A percentile compares a stretch with the other conserved stretches of the same genome.
Evolutionary conservation across 768 basidiomycete genomes (phyloP).

Genomic region (Collybia sordida): DNA sequence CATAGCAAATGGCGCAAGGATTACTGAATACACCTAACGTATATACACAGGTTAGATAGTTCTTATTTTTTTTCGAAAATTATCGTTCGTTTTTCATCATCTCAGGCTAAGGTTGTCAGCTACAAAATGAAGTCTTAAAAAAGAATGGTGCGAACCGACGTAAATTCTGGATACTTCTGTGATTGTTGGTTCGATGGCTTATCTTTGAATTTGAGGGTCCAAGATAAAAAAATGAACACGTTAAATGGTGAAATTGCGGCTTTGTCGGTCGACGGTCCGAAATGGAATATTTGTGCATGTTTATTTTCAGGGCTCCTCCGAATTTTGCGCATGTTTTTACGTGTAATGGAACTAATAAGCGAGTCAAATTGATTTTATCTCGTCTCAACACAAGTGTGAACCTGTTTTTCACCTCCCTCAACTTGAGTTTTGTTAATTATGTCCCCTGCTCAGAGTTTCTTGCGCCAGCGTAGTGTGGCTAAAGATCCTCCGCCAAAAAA

Average conservation of each 20-base stretch:
- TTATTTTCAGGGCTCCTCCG: constrained; percentile 7
- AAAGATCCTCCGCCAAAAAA: constrained; percentile 7
- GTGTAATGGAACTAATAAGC: constrained; percentile 2
- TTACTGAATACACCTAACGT: too few relatives aligned
- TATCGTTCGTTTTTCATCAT: too few relatives aligned
- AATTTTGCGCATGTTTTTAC: constrained; percentile 9
- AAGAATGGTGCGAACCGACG: neutral
- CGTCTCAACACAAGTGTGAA: constrained; percentile 4
- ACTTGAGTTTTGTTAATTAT: constrained; percentile 8
- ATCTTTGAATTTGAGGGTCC: too few relatives aligned
- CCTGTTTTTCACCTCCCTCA: neutral
- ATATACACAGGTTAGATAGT: too few relatives aligned
- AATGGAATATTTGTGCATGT: constrained; percentile 13
- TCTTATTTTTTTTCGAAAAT: too few relatives aligned
- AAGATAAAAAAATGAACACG: too few relatives aligned
- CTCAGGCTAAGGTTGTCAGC: neutral
- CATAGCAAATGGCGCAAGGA: too few relatives aligned
- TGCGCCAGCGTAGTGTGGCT: constrained; percentile 31
- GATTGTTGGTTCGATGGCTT: too few relatives aligned
- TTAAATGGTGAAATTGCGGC: too few relatives aligned
- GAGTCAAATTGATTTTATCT: constrained; percentile 1
- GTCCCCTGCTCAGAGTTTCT: constrained; percentile 22
- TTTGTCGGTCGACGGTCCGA: too few relatives aligned
- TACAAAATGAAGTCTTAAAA: neutral
- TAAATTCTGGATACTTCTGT: too few relatives aligned